Evolutionary conservation across 2,329 filamentous ascomycete species (phyloP).

Genomic region (Pseudogymnoascus sp.): DNA sequence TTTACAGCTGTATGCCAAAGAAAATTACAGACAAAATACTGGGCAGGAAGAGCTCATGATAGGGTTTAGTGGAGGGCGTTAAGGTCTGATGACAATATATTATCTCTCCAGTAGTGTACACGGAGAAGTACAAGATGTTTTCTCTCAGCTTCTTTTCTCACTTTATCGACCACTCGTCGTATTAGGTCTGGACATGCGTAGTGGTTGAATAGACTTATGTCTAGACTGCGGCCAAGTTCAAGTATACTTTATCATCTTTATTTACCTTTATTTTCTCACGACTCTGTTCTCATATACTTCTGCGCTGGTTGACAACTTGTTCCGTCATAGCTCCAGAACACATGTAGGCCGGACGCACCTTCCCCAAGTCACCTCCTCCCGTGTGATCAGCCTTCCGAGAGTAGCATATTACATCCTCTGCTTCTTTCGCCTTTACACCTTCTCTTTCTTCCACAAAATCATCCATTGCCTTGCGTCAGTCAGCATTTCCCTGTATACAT

Average conservation of each 20-base stretch:
- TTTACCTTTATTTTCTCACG: neutral
- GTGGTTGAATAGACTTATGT: neutral
- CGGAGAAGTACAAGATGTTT: neutral
- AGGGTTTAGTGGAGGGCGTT: neutral
- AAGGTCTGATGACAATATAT: neutral
- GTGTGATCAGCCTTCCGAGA: neutral
- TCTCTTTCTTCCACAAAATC: conserved; percentile 7
- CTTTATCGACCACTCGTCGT: neutral
- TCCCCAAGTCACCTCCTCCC: neutral
- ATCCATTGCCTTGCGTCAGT: conserved; percentile 2
- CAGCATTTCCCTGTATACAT: neutral
- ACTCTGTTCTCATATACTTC: neutral
- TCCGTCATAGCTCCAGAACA: neutral
- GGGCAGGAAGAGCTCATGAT: conserved; percentile 28
- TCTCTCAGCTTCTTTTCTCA: neutral
- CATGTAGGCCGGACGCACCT: neutral
- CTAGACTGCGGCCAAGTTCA: neutral
- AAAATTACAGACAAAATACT: conserved; percentile 53
- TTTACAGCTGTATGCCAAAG: conserved; percentile 59
- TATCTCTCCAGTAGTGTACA: conserved; percentile 9
- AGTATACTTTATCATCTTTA: neutral
- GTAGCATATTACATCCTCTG: neutral
- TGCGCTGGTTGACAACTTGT: neutral
- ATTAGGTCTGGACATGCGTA: neutral
- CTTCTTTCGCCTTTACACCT: neutral